A percentile compares a stretch with the other conserved stretches of the same genome.
Evolutionary conservation across 208 protist species (phyloP).

Genomic region (Trypanosoma theileri): DNA sequence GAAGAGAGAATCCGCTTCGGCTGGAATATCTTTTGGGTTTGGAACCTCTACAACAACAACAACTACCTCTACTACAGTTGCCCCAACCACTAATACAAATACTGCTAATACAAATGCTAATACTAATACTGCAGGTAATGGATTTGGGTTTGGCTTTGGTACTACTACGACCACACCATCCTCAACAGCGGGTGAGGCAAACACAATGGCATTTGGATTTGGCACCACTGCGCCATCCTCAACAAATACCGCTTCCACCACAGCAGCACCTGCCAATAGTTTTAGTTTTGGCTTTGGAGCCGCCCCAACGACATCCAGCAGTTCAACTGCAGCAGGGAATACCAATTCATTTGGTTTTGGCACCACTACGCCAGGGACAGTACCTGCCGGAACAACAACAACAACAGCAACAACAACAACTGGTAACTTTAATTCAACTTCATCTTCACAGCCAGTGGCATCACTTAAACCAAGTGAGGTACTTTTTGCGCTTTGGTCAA

Average conservation of each 20-base stretch:
- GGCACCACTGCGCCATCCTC: conserved; percentile 7
- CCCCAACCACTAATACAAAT: neutral
- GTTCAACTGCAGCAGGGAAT: neutral
- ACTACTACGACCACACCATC: neutral
- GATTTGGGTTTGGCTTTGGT: conserved; percentile 37
- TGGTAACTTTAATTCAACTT: conserved; percentile 3
- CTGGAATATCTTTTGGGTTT: conserved; percentile 34
- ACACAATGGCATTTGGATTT: conserved; percentile 17
- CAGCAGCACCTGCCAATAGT: conserved; percentile 5
- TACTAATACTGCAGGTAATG: conserved; percentile 6
- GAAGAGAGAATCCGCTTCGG: conserved; percentile 28
- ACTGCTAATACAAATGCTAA: neutral
- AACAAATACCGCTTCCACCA: neutral
- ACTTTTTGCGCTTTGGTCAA: conserved; percentile 80
- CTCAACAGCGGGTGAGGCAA: neutral
- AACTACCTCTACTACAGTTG: conserved; percentile 9
- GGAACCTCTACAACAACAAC: conserved; percentile 4
- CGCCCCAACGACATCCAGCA: conserved; percentile 10
- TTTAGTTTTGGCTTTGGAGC: conserved; percentile 44
- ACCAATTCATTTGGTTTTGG: conserved; percentile 31
- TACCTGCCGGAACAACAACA: conserved; percentile 1
- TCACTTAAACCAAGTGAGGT: conserved; percentile 67
- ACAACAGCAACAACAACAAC: conserved; percentile 3
- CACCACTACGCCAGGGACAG: neutral
- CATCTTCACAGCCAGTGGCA: conserved; percentile 24